Evolutionary conservation across 257 asterid genomes (phyloP), one percentile per base, ranked within the genome.

Genomic region (Forsythia suspensa): DNA sequence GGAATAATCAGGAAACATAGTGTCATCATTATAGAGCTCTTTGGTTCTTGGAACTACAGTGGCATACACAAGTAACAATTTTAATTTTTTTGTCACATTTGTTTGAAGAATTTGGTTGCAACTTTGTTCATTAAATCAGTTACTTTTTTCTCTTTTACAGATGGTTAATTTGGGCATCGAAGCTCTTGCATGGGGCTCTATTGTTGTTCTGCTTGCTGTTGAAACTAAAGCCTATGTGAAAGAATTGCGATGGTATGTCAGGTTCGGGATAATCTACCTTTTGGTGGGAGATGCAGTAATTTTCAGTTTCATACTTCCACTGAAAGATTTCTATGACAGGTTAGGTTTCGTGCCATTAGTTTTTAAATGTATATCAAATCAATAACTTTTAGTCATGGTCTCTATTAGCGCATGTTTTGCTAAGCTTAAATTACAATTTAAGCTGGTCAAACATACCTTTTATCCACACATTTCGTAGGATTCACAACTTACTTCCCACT

Each of bases 181-280:
- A 80, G 73, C 90, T 73, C 44, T 89, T 41, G 78, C 98, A 65
- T 94, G 98, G 97, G 89, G 88, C 82, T 88, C 91, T 38, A 74
- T 94, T 88, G 72, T 90, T 63, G 75, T 88, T 75, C 82, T 92
- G 97, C 84, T 91, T 80, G 81, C 86, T 38, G 68, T 84, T 37
- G 98, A 94, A 86, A 89, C 94, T 70, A 90, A 85, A 79, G 80
- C 87, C 76, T 94, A 94, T 71, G 87, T 94, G 83, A 80, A 81
- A 76, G 95, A 94, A 84, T 84, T 91, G 85, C 86, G 97, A 76
- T 94, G 98, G 98, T 91, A 85, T 83, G 89, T 91, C 80, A 89
- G 97, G 85, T 91, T 91, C 38, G 97, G 91, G 74, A 39, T 90
- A 37, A 57, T 92, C 34, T 92, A 92, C 88, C 89, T 85, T 40